Base-by-base conservation (phyloP, 441 rosid species). In the Populus trichocarpa region DNA sequence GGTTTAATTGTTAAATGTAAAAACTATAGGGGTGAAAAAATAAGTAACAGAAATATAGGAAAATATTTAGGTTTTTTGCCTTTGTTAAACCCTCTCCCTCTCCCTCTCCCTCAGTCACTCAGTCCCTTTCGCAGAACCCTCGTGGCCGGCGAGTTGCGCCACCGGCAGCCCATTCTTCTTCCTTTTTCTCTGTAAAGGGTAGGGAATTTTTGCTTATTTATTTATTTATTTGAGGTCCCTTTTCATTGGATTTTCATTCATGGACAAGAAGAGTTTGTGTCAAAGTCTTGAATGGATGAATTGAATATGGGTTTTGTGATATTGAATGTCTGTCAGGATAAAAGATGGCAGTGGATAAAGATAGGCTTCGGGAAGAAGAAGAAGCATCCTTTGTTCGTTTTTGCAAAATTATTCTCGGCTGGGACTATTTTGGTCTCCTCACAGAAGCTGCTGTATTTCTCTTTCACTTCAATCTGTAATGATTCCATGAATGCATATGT, bases 401-500 rank as follows among this genome's bases (percentile, higher is more conserved):
- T 86, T 89, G 89, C 85, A 88, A 87, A 83, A 88, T 84, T 42
- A 74, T 92, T 78, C 91, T 96, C 10, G 89, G 92, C 50, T 93
- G 97, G 97, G 98, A 93, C 83, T 92, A 90, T 84, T 83, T 87
- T 76, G 87, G 84, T 75, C 95, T 92, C 74, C 88, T 86, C 63
- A 84, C 82, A 32, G 87, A 85, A 46, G 84, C 82, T 57, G 83
- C 81, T 38, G 97, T 92, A 83, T 57, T 28, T 53, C 72, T 36
- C 33, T 67, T 71, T 18, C 50, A 59, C 12, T 74, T 16, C 11
- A 7, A 20, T 13, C 1, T 68, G 3, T n/a, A 23, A 32, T 36
- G 20, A 26, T 59, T 25, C 26, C 23, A n/a, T 50, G 6, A 40
- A 20, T 33, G 61, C 23, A 14, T 78, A 59, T 28, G 70, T 25